A percentile compares a stretch with the other conserved stretches of the same genome.
phyloP scores from a whole-genome alignment of 441 rosid species.

The Gossypium lobatum region DNA sequence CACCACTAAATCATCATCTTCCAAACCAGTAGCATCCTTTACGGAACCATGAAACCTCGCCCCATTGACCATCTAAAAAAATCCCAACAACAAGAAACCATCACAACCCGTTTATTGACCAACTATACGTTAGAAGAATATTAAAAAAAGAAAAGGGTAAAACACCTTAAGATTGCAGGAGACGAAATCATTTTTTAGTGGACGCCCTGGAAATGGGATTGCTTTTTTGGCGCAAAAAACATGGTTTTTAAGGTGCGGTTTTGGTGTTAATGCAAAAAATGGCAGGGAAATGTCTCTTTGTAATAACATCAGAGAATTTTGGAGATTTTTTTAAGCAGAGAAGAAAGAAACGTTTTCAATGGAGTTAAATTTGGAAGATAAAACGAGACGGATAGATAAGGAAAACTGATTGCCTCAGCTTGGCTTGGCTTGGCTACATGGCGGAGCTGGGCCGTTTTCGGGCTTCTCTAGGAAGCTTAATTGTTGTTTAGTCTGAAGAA shows the following conservation, averaged over 20 bases:
- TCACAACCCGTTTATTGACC: background rate
- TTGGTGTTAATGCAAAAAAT: background rate
- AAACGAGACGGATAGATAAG: background rate
- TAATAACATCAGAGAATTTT: background rate
- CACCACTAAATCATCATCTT: constrained; percentile 45
- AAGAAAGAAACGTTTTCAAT: background rate
- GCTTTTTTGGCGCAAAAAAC: background rate
- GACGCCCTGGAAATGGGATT: constrained; percentile 9
- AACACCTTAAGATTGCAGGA: constrained; percentile 22
- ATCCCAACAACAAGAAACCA: background rate
- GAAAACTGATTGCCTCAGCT: background rate
- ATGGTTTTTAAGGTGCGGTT: background rate
- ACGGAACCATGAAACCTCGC: constrained; percentile 62
- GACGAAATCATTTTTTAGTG: constrained; percentile 17
- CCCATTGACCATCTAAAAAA: constrained; percentile 36
- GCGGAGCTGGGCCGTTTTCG: background rate
- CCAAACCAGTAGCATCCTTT: constrained; percentile 27
- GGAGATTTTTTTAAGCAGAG: background rate
- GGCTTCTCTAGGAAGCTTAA: background rate
- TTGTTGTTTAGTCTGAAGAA: background rate
- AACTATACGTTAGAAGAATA: background rate
- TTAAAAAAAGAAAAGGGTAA: background rate
- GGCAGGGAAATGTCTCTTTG: constrained; percentile 4
- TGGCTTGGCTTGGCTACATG: background rate
- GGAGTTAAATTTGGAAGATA: background rate